Percentiles rank a stretch among this genome's conserved stretches.
Evolutionary conservation across 2,329 filamentous ascomycete species (phyloP).

Genomic region (Claviceps arundinis): DNA sequence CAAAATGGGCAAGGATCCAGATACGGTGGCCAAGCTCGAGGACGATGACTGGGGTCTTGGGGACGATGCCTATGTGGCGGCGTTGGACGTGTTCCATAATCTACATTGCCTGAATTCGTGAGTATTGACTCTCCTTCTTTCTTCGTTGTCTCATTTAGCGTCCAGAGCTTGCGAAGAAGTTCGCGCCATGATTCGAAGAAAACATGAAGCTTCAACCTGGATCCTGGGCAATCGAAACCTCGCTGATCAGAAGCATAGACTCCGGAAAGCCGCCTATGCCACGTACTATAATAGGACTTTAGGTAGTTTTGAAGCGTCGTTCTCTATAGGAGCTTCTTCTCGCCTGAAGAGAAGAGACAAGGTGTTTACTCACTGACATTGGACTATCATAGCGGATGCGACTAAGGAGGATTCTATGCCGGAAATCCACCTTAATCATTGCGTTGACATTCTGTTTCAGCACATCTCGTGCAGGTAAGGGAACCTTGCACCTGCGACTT

Average conservation of each 20-base stretch:
- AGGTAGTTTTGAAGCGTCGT: not conserved
- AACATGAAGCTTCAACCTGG: too few relatives aligned
- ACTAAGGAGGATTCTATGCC: not conserved
- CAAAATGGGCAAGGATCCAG: conserved; percentile 1
- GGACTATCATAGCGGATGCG: not conserved
- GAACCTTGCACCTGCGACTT: too few relatives aligned
- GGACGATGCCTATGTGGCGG: not conserved
- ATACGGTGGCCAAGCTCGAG: conserved; percentile 2
- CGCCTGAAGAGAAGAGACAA: too few relatives aligned
- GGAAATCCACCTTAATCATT: not conserved
- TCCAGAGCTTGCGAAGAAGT: too few relatives aligned
- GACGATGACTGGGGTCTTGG: conserved; percentile 1
- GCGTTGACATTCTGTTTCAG: not conserved
- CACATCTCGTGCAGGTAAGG: not conserved
- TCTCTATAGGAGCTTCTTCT: too few relatives aligned
- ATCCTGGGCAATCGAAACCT: too few relatives aligned
- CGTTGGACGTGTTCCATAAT: not conserved
- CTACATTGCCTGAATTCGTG: not conserved
- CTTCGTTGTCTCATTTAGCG: not conserved
- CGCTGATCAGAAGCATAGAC: not conserved
- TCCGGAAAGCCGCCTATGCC: not conserved
- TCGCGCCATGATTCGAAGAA: too few relatives aligned
- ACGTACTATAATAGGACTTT: not conserved
- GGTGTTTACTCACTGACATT: too few relatives aligned
- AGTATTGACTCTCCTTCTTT: not conserved